Percentiles rank a stretch among this genome's conserved stretches.
Conservation (phyloP, 108 stramenopile genomes). For the Pelagomonas calceolata region DNA sequence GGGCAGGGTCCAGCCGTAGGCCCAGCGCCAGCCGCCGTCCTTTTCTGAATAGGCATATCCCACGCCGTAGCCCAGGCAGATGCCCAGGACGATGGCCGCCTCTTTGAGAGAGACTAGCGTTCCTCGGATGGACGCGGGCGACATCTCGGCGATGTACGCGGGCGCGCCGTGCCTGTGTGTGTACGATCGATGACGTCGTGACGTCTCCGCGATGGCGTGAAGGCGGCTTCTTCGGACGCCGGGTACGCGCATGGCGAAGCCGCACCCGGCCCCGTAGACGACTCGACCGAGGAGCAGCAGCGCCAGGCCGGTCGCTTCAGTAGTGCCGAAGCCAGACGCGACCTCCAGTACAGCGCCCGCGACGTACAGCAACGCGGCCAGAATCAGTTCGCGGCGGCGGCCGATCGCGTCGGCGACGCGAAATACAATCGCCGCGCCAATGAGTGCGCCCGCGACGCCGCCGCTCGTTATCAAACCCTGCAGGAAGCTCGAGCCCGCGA, state of each 20-base stretch:
- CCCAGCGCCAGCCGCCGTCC: slow-evolving; percentile 38
- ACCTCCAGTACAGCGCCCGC: slow-evolving; percentile 32
- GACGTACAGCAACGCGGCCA: slow-evolving; percentile 48
- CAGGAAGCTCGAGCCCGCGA: slow-evolving; percentile 15
- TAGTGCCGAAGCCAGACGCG: too few species aligned
- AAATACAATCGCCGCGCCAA: slow-evolving; percentile 22
- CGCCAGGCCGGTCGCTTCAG: slow-evolving; percentile 31
- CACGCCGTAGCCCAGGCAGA: slow-evolving; percentile 49
- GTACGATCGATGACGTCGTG: background rate
- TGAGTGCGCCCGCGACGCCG: slow-evolving; percentile 36
- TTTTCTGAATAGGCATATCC: slow-evolving; percentile 33
- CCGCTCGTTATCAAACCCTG: slow-evolving; percentile 44
- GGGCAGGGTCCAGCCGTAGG: slow-evolving; percentile 21
- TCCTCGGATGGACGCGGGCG: slow-evolving; percentile 47
- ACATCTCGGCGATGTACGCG: slow-evolving; percentile 67
- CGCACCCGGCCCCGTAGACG: slow-evolving; percentile 54
- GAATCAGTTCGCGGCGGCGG: slow-evolving; percentile 49
- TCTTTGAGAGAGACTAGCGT: slow-evolving; percentile 59
- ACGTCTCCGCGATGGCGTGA: background rate
- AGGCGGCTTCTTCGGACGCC: slow-evolving; percentile 24
- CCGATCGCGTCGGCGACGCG: slow-evolving; percentile 34
- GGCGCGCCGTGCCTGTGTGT: slow-evolving; percentile 59
- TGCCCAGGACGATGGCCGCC: slow-evolving; percentile 64
- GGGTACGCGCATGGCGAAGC: slow-evolving; percentile 64
- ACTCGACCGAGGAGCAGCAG: slow-evolving; percentile 40